phyloP scores from a whole-genome alignment of 129 eudicot genomes.

The Artemisia tridentata region DNA sequence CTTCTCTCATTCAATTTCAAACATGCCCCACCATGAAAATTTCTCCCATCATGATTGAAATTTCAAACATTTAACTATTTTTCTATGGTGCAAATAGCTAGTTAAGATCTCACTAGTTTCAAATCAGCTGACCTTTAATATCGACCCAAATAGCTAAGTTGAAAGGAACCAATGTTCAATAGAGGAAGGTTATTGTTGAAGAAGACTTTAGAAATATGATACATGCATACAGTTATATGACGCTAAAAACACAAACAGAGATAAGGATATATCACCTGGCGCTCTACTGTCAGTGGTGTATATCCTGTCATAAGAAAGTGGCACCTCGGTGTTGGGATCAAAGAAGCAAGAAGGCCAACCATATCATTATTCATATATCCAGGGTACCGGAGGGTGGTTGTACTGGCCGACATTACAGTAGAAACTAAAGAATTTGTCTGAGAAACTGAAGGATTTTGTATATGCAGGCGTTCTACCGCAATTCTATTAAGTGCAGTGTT shows the following conservation, averaged over 20 bases:
- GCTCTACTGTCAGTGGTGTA: conserved; percentile 96
- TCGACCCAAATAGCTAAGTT: no score
- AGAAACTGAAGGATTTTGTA: conserved; percentile 81
- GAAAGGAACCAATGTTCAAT: no score
- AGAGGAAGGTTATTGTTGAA: no score
- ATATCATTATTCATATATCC: conserved; percentile 98
- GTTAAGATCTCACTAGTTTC: no score
- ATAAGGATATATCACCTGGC: conserved; percentile 57
- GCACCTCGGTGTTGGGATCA: conserved; percentile 97
- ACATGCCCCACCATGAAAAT: no score
- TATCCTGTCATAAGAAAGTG: conserved; percentile 99
- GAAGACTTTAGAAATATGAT: no score
- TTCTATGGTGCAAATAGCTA: no score
- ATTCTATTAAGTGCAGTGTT: conserved; percentile 96
- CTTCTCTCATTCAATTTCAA: no score
- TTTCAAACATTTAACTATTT: no score
- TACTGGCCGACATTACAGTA: conserved; percentile 98
- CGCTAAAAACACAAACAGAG: not conserved
- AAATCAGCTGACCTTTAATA: no score
- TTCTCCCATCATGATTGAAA: no score
- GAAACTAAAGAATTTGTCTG: conserved; percentile 93
- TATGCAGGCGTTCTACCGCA: conserved; percentile 90
- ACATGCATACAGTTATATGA: no score
- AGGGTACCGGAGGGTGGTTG: conserved; percentile 91
- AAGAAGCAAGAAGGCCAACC: conserved; percentile 98